Percentiles rank a stretch among this genome's conserved stretches.
phyloP scores from a whole-genome alignment of 805 yeast species.

The Torulaspora maleeae region DNA sequence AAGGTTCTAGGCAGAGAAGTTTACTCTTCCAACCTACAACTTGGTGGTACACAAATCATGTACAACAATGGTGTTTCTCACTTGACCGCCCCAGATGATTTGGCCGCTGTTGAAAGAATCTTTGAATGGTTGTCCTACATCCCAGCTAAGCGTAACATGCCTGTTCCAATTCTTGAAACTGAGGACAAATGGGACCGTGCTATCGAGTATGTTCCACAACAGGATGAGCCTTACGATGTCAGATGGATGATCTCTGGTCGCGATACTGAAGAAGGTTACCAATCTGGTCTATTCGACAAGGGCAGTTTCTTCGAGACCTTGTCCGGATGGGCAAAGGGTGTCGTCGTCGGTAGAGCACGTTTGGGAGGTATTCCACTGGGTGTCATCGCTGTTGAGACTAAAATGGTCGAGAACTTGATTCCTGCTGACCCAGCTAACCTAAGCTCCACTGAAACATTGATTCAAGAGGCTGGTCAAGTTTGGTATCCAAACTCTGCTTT shows the following conservation, averaged over 20 bases:
- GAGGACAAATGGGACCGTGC: conserved; percentile 93
- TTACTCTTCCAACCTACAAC: conserved; percentile 91
- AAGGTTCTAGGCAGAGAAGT: conserved; percentile 96
- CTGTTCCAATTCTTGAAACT: conserved; percentile 82
- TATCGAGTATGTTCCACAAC: conserved; percentile 71
- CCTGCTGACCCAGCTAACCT: conserved; percentile 99
- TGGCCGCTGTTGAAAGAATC: conserved; percentile 92
- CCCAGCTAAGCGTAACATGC: conserved; percentile 85
- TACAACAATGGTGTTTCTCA: conserved; percentile 98
- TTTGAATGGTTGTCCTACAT: conserved; percentile 93
- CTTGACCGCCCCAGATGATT: conserved; percentile 92
- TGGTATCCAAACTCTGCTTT: conserved; percentile 99
- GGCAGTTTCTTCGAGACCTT: conserved; percentile 93
- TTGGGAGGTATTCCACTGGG: conserved; percentile 99
- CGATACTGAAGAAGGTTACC: conserved; percentile 58
- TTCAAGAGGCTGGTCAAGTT: conserved; percentile 98
- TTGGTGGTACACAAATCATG: conserved; percentile 99
- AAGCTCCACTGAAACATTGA: conserved; percentile 76
- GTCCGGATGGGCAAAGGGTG: conserved; percentile 98
- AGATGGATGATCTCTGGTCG: conserved; percentile 93
- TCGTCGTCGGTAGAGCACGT: conserved; percentile 97
- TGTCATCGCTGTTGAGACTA: conserved; percentile 93
- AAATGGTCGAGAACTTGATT: conserved; percentile 77
- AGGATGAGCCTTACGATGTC: conserved; percentile 76
- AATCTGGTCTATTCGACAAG: conserved; percentile 86